These are phyloP conservation scores for Blastobotrys apis DNA, from an alignment of 1,139 yeast species.

Conservation along the genomic window DNA sequence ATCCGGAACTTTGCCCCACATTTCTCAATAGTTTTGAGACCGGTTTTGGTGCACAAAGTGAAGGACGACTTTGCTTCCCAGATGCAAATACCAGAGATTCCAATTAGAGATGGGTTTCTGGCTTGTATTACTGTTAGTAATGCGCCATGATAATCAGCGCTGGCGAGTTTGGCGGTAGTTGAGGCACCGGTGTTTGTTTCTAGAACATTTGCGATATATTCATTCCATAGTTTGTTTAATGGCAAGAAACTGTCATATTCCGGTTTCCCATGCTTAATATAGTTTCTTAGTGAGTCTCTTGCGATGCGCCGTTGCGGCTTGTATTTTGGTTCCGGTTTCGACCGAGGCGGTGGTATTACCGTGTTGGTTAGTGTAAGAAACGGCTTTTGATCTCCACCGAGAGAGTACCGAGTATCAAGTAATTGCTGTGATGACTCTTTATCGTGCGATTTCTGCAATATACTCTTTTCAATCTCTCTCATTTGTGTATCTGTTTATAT, in stretches of 20 bases:
- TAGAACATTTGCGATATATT: slow-evolving; percentile 55
- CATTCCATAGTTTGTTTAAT: slow-evolving; percentile 58
- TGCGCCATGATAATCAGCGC: slow-evolving; percentile 86
- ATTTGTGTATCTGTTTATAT: not conserved
- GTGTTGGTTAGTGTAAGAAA: slow-evolving; percentile 48
- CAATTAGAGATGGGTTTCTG: slow-evolving; percentile 55
- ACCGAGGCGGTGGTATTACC: slow-evolving; percentile 16
- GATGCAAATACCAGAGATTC: slow-evolving; percentile 70
- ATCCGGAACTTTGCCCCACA: slow-evolving; percentile 49
- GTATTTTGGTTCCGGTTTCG: slow-evolving; percentile 6
- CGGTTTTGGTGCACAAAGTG: slow-evolving; percentile 33
- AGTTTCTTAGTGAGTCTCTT: slow-evolving; percentile 7
- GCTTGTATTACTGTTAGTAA: slow-evolving; percentile 55
- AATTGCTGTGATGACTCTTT: slow-evolving; percentile 45
- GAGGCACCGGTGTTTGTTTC: slow-evolving; percentile 17
- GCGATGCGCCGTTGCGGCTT: slow-evolving; percentile 8
- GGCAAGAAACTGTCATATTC: slow-evolving; percentile 48
- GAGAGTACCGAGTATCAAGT: slow-evolving; percentile 53
- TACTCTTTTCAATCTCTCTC: slow-evolving; percentile 43
- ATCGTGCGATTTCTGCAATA: slow-evolving; percentile 49
- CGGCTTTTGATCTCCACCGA: slow-evolving; percentile 57
- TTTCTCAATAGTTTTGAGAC: slow-evolving; percentile 44
- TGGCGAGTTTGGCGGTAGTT: slow-evolving; percentile 48
- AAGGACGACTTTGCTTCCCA: slow-evolving; percentile 84
- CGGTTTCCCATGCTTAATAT: not conserved